phyloP scores from a whole-genome alignment of 805 yeast species.

The Teunomyces stri region DNA sequence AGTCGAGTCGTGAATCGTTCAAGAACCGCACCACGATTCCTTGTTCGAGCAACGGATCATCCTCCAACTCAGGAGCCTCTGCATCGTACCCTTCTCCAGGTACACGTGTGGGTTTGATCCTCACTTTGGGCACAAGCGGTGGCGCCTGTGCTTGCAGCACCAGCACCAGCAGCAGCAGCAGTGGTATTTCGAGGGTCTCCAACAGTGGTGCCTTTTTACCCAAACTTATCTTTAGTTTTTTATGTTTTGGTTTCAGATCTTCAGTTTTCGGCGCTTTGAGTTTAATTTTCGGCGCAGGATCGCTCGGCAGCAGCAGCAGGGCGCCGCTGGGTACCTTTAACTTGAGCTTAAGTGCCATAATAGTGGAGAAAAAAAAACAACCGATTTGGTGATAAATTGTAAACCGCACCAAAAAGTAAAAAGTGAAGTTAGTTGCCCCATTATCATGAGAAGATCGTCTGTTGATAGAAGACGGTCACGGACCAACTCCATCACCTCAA shows the following conservation, averaged over 20 bases:
- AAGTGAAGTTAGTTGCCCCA: not conserved
- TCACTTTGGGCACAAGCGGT: slow-evolving; percentile 27
- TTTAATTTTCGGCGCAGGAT: slow-evolving; percentile 15
- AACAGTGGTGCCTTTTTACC: slow-evolving; percentile 7
- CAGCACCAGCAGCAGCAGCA: slow-evolving; percentile 1
- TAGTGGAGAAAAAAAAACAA: not conserved
- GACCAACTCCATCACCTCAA: slow-evolving; percentile 31
- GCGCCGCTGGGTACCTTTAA: slow-evolving; percentile 10
- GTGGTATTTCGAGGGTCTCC: not conserved
- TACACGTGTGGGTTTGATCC: slow-evolving; percentile 59
- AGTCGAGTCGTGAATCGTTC: slow-evolving; percentile 68
- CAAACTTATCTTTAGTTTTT: slow-evolving; percentile 25
- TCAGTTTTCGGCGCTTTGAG: slow-evolving; percentile 17
- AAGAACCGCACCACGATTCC: slow-evolving; percentile 76
- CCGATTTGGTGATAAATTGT: too few relatives aligned
- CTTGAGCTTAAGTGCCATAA: slow-evolving; percentile 17
- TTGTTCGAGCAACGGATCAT: slow-evolving; percentile 88
- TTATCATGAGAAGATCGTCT: slow-evolving; percentile 8
- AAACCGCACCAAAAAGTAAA: not conserved
- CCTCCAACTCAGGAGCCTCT: slow-evolving; percentile 94
- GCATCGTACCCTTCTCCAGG: slow-evolving; percentile 97
- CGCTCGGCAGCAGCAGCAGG: slow-evolving; percentile 1
- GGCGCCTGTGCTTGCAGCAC: slow-evolving; percentile 21
- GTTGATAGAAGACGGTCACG: slow-evolving; percentile 24
- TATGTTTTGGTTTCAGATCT: slow-evolving; percentile 14